Evolutionary conservation across 2,329 filamentous ascomycete genomes (phyloP).

Genomic region (Pseudocercospora crystallina): DNA sequence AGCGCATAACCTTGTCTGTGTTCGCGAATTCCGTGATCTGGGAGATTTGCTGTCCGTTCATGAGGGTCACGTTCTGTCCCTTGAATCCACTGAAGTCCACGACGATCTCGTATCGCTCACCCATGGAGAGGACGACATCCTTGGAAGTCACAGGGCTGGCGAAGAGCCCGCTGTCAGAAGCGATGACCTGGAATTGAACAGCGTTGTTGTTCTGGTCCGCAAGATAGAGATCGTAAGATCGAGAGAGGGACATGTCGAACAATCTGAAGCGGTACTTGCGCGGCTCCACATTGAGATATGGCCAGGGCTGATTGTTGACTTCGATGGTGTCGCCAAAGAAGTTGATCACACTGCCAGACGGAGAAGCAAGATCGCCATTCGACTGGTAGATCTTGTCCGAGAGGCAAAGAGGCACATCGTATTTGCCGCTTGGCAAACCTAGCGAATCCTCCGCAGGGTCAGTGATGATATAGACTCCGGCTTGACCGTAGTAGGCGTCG

Average conservation of each 20-base stretch:
- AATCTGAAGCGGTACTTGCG: slow-evolving; percentile 61
- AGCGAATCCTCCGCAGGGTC: slow-evolving; percentile 53
- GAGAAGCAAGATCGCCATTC: slow-evolving; percentile 49
- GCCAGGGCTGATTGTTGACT: slow-evolving; percentile 62
- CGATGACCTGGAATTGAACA: slow-evolving; percentile 55
- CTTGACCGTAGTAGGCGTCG: slow-evolving; percentile 59
- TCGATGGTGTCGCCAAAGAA: slow-evolving; percentile 60
- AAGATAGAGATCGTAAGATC: slow-evolving; percentile 53
- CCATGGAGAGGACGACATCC: slow-evolving; percentile 52
- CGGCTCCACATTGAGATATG: slow-evolving; percentile 58
- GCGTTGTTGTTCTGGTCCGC: slow-evolving; percentile 36
- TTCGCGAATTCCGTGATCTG: slow-evolving; percentile 52
- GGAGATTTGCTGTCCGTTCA: slow-evolving; percentile 26
- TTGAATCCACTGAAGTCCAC: slow-evolving; percentile 54
- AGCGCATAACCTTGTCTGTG: slow-evolving; percentile 55
- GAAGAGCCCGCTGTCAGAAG: slow-evolving; percentile 55
- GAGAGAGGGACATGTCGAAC: slow-evolving; percentile 51
- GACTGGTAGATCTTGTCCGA: slow-evolving; percentile 53
- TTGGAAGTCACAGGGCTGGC: slow-evolving; percentile 44
- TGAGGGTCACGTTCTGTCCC: slow-evolving; percentile 45
- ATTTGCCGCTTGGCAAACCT: slow-evolving; percentile 52
- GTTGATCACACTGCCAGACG: slow-evolving; percentile 46
- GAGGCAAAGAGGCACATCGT: slow-evolving; percentile 56
- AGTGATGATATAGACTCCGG: slow-evolving; percentile 56
- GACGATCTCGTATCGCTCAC: slow-evolving; percentile 59